A percentile compares a stretch with the other conserved stretches of the same genome.
These are phyloP conservation scores for Barnettozyma siamensis DNA, from an alignment of 805 yeast genomes.

Conservation along the genomic window DNA sequence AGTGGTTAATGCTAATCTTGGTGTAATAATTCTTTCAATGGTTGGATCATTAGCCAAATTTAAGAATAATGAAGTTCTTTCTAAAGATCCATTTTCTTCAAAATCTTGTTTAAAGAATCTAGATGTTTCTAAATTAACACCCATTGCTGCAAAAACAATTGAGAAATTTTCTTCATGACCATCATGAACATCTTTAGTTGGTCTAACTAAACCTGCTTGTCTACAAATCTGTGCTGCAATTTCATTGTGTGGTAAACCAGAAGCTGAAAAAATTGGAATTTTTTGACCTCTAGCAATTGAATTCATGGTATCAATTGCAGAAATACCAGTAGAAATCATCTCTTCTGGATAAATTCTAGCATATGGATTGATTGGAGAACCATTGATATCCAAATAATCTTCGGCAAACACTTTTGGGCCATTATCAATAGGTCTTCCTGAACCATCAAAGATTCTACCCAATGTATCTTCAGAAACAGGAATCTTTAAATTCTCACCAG, in stretches of 20 bases:
- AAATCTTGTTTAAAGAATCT: conserved; percentile 98
- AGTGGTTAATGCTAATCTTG: conserved; percentile 96
- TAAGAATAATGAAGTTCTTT: conserved; percentile 93
- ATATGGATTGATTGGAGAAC: conserved; percentile 97
- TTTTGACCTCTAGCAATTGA: conserved; percentile 99
- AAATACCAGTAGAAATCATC: conserved; percentile 98
- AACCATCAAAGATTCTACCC: conserved; percentile 98
- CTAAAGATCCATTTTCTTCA: conserved; percentile 97
- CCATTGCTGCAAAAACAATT: conserved; percentile 99
- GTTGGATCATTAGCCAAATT: conserved; percentile 99
- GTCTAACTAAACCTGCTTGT: conserved; percentile 98
- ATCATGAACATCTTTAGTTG: conserved; percentile 98
- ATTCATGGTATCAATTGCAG: conserved; percentile 98
- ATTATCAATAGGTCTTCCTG: conserved; percentile 96
- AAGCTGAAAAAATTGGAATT: conserved; percentile 97
- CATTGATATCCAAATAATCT: conserved; percentile 96
- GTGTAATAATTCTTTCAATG: conserved; percentile 98
- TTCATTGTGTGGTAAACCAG: conserved; percentile 99
- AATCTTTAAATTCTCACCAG: conserved; percentile 89
- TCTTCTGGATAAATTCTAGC: conserved; percentile 99
- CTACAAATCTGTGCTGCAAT: conserved; percentile 99
- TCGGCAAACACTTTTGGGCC: conserved; percentile 99
- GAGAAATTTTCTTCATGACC: conserved; percentile 99
- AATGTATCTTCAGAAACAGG: conserved; percentile 95
- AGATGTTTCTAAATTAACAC: conserved; percentile 97